phyloP scores from a whole-genome alignment of 75 land plant species.

The Isoetes taiwanensis region DNA sequence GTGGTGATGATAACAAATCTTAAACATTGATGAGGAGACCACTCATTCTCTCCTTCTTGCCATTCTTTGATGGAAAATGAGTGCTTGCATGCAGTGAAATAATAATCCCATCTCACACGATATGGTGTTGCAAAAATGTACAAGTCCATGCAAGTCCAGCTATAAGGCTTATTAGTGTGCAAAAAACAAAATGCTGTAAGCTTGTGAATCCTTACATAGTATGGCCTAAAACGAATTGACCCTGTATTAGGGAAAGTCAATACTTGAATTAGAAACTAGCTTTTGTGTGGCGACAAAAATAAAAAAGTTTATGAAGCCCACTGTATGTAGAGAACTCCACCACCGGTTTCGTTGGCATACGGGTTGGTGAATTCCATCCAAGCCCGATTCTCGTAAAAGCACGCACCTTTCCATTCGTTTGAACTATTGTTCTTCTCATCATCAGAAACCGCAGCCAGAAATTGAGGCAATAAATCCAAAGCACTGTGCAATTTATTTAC shows the following conservation, averaged over 20 bases:
- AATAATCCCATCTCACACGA: slow-evolving; percentile 63
- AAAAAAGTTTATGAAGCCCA: too few relatives aligned
- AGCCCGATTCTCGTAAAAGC: slow-evolving; percentile 66
- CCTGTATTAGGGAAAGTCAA: too few relatives aligned
- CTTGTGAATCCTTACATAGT: too few relatives aligned
- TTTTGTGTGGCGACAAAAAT: too few relatives aligned
- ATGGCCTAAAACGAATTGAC: too few relatives aligned
- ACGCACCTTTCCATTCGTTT: slow-evolving; percentile 91
- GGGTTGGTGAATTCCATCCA: slow-evolving; percentile 64
- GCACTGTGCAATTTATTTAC: slow-evolving; percentile 60
- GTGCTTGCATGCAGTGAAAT: slow-evolving; percentile 43
- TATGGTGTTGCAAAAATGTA: slow-evolving; percentile 71
- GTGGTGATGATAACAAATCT: too few relatives aligned
- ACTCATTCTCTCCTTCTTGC: slow-evolving; percentile 69
- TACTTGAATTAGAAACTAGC: too few relatives aligned
- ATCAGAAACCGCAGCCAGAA: slow-evolving; percentile 61
- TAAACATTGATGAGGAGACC: too few relatives aligned
- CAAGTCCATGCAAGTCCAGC: slow-evolving; percentile 76
- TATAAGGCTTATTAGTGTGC: slow-evolving; percentile 40
- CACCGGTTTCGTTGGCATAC: too few relatives aligned
- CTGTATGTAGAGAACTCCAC: slow-evolving; percentile 67
- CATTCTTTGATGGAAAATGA: slow-evolving; percentile 36
- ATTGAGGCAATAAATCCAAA: slow-evolving; percentile 73
- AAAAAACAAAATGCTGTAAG: slow-evolving; percentile 12
- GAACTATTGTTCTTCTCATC: slow-evolving; percentile 15